Base-by-base conservation (phyloP, 2,329 filamentous ascomycete species). In the Phialophora tarda region DNA sequence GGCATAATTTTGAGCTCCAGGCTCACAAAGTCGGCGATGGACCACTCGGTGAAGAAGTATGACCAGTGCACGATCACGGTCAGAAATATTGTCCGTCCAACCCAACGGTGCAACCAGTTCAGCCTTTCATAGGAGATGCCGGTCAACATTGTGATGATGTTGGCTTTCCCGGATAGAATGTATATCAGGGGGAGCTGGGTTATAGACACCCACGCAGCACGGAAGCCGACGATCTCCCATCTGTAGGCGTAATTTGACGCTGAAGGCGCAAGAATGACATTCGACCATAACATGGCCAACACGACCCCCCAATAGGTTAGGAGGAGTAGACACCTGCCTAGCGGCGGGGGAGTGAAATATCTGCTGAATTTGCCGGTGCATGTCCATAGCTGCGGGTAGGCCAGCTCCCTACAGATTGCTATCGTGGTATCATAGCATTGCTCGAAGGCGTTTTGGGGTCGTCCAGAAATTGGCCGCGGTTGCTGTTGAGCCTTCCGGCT, bases 171-270 rank as follows among this genome's bases (percentile, higher is more conserved):
- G 0, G 84, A 80, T 28, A 87, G 79, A n/a, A 87, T 75, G 69
- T 86, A 83, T 58, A 87, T 79, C 26, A 87, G 73, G 0, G 85
- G 85, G 2, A 87, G 70, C 70, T 87, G 85, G 11, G 80, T 78
- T 54, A 87, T 77, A 8, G 83, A 80, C 38, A 87, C 78, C 64
- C 82, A 84, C 3, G 83, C 85, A 4, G 82, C 82, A 24, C 85
- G 81, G 71, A 86, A 87, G 14, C 82, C 86, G 62, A 88, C 81
- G 54, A 82, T 78, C 71, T 89, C 85, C 79, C 83, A 86, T 53
- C 78, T 77, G 58, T 71, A 71, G 7, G 68, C 70, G 41, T 71
- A 71, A 54, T 71, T 57, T 17, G 68, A 48, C 8, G 68, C 70
- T 21, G 63, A 64, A 26, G 67, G 67, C 23, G 62, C 50, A 23